Base-by-base conservation (phyloP, 2,329 filamentous ascomycete species). In the Trichophyton verrucosum region DNA sequence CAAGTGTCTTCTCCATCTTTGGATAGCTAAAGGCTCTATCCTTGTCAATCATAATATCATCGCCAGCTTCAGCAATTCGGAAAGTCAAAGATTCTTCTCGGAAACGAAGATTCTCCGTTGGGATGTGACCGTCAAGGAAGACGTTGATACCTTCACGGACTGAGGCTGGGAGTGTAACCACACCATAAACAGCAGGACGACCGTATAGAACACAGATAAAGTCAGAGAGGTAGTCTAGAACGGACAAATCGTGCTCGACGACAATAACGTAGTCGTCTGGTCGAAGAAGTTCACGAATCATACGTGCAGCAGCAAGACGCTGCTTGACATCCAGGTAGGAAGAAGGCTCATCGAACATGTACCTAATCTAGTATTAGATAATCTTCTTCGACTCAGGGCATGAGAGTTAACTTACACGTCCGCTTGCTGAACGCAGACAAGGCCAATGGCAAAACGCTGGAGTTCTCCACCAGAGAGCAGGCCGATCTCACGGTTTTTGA, bases 251-350 rank as follows among this genome's bases (percentile, higher is more conserved):
- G 85, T 99, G 94, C 82, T 99, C 94, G 69, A 99, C 94, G 64
- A 96, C 92, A 69, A 99, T 97, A 70, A 99, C 89, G 73, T 97
- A 99, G 78, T 95, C 89, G 69, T 96, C 84, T 55, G 90, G 85
- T 56, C 89, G 84, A 60, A 96, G 83, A 57, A 99, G 85, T 65
- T 89, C 91, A 66, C 94, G 91, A 69, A 99, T 97, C 68, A 95
- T 89, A 68, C 87, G 85, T 68, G 90, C 92, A 65, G 95, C 94
- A 67, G 87, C 88, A 67, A 99, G 80, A 86, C 94, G 89, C 78
- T 99, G 94, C 83, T 97, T 97, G 73, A 99, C 94, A 87, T 99
- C 95, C 62, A 99, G 84, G 76, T 96, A 99, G 42, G 94, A 99
- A 46, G 92, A 97, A 17, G 95, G 95, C 80, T 99, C 94, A 76